Percentiles rank a stretch among this genome's conserved stretches.
phyloP scores from a whole-genome alignment of 768 basidiomycete genomes.

The Pleurotus giganteus region DNA sequence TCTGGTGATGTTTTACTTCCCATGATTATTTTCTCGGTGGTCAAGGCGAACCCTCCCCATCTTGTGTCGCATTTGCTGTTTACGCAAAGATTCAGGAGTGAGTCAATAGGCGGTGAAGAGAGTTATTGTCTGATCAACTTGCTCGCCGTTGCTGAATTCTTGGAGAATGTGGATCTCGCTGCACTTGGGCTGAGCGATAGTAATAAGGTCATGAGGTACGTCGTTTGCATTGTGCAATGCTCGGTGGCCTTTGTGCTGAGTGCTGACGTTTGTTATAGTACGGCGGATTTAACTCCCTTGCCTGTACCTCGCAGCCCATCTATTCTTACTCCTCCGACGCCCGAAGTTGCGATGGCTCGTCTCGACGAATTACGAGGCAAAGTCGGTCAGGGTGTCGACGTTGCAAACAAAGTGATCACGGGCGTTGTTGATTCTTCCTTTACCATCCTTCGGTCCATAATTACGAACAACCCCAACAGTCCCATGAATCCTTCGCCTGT shows the following conservation, averaged over 20 bases:
- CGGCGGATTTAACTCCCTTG: constrained; percentile 80
- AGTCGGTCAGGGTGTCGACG: constrained; percentile 79
- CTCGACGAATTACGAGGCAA: constrained; percentile 60
- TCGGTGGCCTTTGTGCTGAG: background rate
- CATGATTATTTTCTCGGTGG: constrained; percentile 90
- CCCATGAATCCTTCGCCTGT: constrained; percentile 16
- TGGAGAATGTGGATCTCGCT: constrained; percentile 90
- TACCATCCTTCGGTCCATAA: constrained; percentile 80
- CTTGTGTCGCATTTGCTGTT: constrained; percentile 71
- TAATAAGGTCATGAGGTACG: constrained; percentile 52
- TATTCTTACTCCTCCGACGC: constrained; percentile 38
- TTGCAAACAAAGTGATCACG: constrained; percentile 77
- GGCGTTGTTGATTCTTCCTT: constrained; percentile 92
- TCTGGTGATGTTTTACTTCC: constrained; percentile 92
- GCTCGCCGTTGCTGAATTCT: constrained; percentile 92
- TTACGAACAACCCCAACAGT: constrained; percentile 29
- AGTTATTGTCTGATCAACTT: constrained; percentile 93
- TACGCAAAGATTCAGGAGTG: constrained; percentile 59
- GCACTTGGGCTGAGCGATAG: constrained; percentile 59
- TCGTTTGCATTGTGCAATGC: constrained; percentile 11
- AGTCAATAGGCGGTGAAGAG: constrained; percentile 73
- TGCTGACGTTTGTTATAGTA: constrained; percentile 36
- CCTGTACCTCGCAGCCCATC: constrained; percentile 56
- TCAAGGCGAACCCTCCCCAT: constrained; percentile 85
- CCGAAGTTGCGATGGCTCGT: constrained; percentile 31